Conservation (phyloP, 1,284 basidiomycete genomes). For the Gomphus bonarii region DNA sequence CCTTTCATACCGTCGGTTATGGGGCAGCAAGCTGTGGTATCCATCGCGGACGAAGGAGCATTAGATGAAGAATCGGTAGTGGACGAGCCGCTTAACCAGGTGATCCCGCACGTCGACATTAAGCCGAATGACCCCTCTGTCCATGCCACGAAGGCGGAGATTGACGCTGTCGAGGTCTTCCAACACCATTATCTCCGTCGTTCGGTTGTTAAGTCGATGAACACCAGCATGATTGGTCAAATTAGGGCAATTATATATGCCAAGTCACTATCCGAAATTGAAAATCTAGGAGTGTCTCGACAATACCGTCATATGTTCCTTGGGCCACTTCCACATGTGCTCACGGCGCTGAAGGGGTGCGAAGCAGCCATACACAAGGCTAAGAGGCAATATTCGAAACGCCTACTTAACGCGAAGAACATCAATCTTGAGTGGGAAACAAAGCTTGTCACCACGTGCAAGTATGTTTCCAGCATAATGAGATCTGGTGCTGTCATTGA, state of each 20-base stretch:
- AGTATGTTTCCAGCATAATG: constrained; percentile 16
- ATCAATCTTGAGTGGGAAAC: constrained; percentile 26
- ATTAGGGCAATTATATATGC: constrained; percentile 19
- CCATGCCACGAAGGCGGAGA: constrained; percentile 21
- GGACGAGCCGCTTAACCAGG: neutral
- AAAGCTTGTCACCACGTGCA: constrained; percentile 21
- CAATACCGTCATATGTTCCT: constrained; percentile 33
- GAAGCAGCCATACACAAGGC: constrained; percentile 19
- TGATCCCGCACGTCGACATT: neutral
- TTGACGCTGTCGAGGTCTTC: constrained; percentile 22
- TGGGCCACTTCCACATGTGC: constrained; percentile 38
- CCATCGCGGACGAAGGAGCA: constrained; percentile 13
- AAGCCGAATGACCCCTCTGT: constrained; percentile 17
- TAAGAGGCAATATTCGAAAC: constrained; percentile 27
- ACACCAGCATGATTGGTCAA: neutral
- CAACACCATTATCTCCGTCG: constrained; percentile 22
- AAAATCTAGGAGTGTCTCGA: constrained; percentile 24
- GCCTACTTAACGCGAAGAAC: constrained; percentile 21
- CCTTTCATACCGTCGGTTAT: constrained; percentile 22
- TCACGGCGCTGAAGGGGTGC: constrained; percentile 33
- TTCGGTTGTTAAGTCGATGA: constrained; percentile 17
- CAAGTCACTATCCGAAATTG: constrained; percentile 24
- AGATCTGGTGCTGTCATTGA: neutral
- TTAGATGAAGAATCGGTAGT: neutral
- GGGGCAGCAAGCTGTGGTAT: constrained; percentile 12